Evolutionary conservation across 2,329 filamentous ascomycete species (phyloP), one percentile per base, ranked within the genome.

Genomic region (Monilinia aucupariae): DNA sequence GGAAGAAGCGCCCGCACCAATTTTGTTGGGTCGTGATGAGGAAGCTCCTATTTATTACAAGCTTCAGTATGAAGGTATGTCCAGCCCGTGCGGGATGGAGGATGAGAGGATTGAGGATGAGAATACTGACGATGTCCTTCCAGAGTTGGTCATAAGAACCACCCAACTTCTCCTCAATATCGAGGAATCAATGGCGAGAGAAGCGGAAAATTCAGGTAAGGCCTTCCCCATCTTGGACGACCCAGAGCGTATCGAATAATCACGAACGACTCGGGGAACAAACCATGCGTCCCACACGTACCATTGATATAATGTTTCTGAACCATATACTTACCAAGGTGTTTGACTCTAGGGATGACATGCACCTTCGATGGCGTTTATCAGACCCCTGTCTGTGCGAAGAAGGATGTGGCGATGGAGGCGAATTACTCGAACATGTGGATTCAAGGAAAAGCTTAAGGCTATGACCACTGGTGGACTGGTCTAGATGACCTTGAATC

Each of bases 1-100:
- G 61, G 78, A 77, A 49, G 70, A 72, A 73, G 76, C 70, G 75
- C 73, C 70, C 70, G 74, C 59, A 70, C 77, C 64, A 83, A 75
- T 90, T 12, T 75, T 85, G n/a, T 77, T 78, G 2, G 76, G 76
- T 12, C 64, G 50, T 25, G 66, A 64, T 54, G 82, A 86, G 58
- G 85, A 91, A 51, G 75, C 82, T n/a, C 80, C 86, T 4, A 84
- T 90, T 12, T 85, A 80, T 61, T 94, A 91, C 72, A 82, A 82
- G 50, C 77, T 94, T 34, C 83, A 89, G 62, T 89, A 90, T 70
- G 80, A 90, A 82, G 86, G 89, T 91, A 77, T 64, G 80, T 72
- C 51, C 17, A 37, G 15, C 30, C 5, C 37, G 17, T 12, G 10
- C 30, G n/a, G 6, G 10, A 9, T 34, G 32, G 13, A 17, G 12